Conservation (phyloP, 768 basidiomycete genomes). For the Lentinula guzmanii region DNA sequence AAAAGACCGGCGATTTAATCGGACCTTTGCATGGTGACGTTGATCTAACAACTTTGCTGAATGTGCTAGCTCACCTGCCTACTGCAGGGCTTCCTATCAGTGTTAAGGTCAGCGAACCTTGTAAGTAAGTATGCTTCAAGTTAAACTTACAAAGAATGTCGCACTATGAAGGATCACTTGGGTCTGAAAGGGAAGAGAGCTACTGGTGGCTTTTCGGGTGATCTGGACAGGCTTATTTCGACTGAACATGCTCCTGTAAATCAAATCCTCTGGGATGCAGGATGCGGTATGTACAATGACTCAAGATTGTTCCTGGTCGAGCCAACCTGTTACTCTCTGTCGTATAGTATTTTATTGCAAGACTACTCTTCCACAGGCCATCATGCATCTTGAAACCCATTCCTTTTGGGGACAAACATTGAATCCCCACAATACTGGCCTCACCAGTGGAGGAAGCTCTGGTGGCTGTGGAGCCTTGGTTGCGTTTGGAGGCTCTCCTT, state of each 20-base stretch:
- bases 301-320: background rate
- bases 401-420: slow-evolving; percentile 27
- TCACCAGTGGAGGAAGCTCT: slow-evolving; percentile 46
- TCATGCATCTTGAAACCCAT: slow-evolving; percentile 32
- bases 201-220: slow-evolving; percentile 27
- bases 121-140: background rate
- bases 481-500: slow-evolving; percentile 36
- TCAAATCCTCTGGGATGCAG: slow-evolving; percentile 31
- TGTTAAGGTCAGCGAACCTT: slow-evolving; percentile 26
- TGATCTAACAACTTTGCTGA: background rate
- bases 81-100: slow-evolving; percentile 22
- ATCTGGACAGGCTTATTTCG: slow-evolving; percentile 7
- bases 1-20: slow-evolving; percentile 27
- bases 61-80: background rate
- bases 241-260: slow-evolving; percentile 18
- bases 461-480: slow-evolving; percentile 47
- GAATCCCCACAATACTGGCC: slow-evolving; percentile 38
- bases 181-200: slow-evolving; percentile 32
- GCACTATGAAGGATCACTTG: slow-evolving; percentile 28
- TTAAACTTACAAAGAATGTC: slow-evolving; percentile 12
- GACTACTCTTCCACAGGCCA: slow-evolving; percentile 36
- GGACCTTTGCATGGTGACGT: slow-evolving; percentile 37
- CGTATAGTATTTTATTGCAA: slow-evolving; percentile 34
- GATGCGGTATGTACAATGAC: slow-evolving; percentile 27
- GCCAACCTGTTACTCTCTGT: slow-evolving; percentile 13